Base-by-base conservation (phyloP, 1,284 basidiomycete genomes). In the Agaricales sp. region DNA sequence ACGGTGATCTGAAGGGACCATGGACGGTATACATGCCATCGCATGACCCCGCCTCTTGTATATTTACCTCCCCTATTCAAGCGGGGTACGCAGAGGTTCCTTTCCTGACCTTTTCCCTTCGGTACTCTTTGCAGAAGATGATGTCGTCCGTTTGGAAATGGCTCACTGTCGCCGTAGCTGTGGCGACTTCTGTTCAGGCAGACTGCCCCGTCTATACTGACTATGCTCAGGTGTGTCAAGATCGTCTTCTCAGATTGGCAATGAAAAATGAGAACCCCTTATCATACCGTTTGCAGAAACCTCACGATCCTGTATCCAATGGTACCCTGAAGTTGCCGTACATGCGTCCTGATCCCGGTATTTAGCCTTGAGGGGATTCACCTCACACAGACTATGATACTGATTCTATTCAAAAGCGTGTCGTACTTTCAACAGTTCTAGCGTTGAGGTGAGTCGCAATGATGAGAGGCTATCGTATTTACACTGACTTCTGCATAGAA, bases 161-260 rank as follows among this genome's bases (percentile, higher is more conserved):
- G 19, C 52, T 56, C 24, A 46, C 63, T 43, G 52, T 62, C 43
- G 56, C 61, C 43, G 52, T 63, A 30, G 57, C 63, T 37, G 41
- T 67, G 46, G 57, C 59, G 18, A 54, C 59, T 1, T 55, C 61
- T 38, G 62, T 65, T 24, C 56, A 62, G 12, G 68, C 69, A 21
- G 67, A 72, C 60, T 85, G 82, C 58, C 80, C 79, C 25, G 77
- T 80, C 56, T 85, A 75, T 55, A 77, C 79, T 11, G 67, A 66
- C 1, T 84, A 74, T 59, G 73, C 82, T n/a, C 71, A 75, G 64
- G 81, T 79, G 52, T 18, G 60, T 55, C n/a, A 19, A n/a, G 14
- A n/a, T n/a, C n/a, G 46, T 46, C 39, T 51, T 25, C 38, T 13
- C 18, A 22, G 45, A 25, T 13, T 3, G 8, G n/a, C n/a, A n/a